Percentiles rank a stretch among this genome's conserved stretches.
Conservation (phyloP, 768 basidiomycete species). For the Phanerochaete sordida region DNA sequence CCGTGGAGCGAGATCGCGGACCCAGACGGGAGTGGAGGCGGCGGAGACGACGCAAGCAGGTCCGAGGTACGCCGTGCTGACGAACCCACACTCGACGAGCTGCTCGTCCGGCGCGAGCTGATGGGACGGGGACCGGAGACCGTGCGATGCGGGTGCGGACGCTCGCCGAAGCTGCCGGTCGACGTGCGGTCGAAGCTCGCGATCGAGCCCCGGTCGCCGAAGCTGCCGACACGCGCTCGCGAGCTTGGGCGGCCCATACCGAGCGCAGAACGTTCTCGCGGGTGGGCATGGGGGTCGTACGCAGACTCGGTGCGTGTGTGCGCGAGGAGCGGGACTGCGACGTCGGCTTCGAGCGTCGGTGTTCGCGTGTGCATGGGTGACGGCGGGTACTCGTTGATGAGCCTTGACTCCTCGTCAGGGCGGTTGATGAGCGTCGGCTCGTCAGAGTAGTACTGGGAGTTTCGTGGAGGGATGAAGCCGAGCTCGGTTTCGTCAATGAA, state of each 20-base stretch:
- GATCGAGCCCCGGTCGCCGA: neutral
- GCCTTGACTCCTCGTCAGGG: neutral
- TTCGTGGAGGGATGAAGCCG: neutral
- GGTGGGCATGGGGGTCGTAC: neutral
- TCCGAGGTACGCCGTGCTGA: neutral
- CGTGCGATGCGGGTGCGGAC: neutral
- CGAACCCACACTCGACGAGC: neutral
- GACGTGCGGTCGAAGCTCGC: neutral
- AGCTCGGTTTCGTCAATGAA: neutral
- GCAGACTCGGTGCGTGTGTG: neutral
- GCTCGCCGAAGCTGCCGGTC: neutral
- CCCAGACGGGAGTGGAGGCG: neutral
- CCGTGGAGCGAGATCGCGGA: neutral
- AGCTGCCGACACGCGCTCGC: neutral
- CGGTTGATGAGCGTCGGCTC: constrained; percentile 4
- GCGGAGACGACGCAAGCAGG: neutral
- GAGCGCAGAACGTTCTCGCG: neutral
- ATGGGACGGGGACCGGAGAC: neutral
- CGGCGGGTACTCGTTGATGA: neutral
- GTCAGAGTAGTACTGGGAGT: neutral
- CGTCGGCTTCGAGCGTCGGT: neutral
- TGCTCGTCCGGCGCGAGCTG: neutral
- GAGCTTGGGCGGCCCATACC: neutral
- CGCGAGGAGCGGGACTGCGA: constrained; percentile 2
- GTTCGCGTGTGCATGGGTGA: neutral